Base-by-base conservation (phyloP, 306 rosid genomes). In the Casuarina equisetifolia region DNA sequence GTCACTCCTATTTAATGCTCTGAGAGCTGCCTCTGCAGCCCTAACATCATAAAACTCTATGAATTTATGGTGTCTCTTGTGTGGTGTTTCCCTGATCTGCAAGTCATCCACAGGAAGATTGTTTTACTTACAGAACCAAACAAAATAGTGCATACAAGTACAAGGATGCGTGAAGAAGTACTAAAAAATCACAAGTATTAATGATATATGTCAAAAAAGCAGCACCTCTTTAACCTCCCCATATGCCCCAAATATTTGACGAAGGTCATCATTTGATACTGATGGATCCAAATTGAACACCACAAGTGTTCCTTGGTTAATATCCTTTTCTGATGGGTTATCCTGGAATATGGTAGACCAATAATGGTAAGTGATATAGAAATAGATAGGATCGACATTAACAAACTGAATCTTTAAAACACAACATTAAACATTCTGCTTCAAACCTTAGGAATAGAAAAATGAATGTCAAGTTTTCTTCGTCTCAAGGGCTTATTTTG, bases 21-120 rank as follows among this genome's bases (percentile, higher is more conserved):
- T 87, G 45, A 93, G 90, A 50, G 98, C 98, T 72, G 93, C 96
- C 74, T 93, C 97, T 3, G 98, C 93, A 32, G 87, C 96, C 89
- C 98, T 88, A 84, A 93, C 93, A 53, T 93, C 98, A 82, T 90
- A 91, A 87, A 83, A 93, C 59, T 93, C 98, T 57, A 93, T 93
- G 82, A 93, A 93, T 64, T 93, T 91, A 76, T 93, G 98, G 89
- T 93, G 98, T 55, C 96, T 89, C 89, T 91, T 93, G 80, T 90
- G 98, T 19, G 98, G 98, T 25, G 98, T 93, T 88, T 93, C 98
- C 84, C 98, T 86, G 71, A 93, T 93, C 97, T 93, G 91, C 84
- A 88, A 69, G 83, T 86, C 62, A 13, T 58, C 62, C 38, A 69
- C 46, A 69, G 48, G 46, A 73, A 80, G 11, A 64, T 13, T 57